Percentiles rank a stretch among this genome's conserved stretches.
Conservation (phyloP, 345 rosid species). For the Kernera saxatilis region DNA sequence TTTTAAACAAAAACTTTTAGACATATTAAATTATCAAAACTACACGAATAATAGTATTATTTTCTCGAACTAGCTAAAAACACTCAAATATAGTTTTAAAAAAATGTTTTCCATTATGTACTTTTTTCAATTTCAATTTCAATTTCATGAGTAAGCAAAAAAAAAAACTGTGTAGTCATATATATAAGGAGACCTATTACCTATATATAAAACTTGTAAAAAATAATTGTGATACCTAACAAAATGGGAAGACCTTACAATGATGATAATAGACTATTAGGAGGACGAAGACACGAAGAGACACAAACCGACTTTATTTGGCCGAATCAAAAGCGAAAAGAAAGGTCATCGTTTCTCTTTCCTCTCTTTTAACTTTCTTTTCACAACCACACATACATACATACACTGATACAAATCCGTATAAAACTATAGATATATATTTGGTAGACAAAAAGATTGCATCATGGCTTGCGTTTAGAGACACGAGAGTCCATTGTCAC, state of each 20-base stretch:
- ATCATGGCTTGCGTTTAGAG: constrained; percentile 28
- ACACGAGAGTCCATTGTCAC: constrained; percentile 13
- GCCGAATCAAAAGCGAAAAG: constrained; percentile 25
- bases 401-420: neutral
- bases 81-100: neutral
- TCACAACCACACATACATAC: constrained; percentile 13
- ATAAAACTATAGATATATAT: neutral
- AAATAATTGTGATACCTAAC: constrained; percentile 6
- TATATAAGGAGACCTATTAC: neutral
- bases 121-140: neutral
- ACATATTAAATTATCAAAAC: neutral
- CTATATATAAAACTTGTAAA: neutral
- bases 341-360: constrained; percentile 16
- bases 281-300: constrained; percentile 28
- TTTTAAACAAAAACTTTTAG: neutral
- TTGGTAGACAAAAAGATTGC: constrained; percentile 10
- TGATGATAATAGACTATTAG: constrained; percentile 21
- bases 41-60: neutral
- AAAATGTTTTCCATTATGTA: neutral
- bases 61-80: neutral
- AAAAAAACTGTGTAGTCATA: neutral
- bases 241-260: constrained; percentile 12
- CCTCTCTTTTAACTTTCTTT: constrained; percentile 16
- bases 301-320: constrained; percentile 31
- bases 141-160: neutral